Percentiles rank a stretch among this genome's conserved stretches.
Conservation (phyloP, 176 grass and related monocot species). For the Puya raimondii region DNA sequence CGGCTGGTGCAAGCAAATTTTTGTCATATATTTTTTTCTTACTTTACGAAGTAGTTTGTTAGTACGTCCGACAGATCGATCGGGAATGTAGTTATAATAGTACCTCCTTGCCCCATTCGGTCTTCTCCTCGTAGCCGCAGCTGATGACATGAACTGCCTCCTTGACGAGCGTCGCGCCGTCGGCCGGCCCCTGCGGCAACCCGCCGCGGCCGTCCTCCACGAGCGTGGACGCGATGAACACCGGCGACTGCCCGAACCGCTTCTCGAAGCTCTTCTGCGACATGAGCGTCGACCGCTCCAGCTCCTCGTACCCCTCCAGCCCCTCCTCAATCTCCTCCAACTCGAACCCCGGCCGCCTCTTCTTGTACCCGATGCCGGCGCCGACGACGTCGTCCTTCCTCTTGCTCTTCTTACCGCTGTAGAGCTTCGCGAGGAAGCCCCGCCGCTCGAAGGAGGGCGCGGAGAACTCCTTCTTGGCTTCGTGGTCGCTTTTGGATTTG, state of each 20-base stretch:
- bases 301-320: constrained; percentile 79
- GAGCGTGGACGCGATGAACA: constrained; percentile 91
- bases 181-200: constrained; percentile 45
- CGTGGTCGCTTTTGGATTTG: constrained; percentile 28
- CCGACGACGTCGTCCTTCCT: constrained; percentile 48
- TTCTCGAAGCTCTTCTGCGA: constrained; percentile 99
- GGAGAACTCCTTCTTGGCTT: constrained; percentile 16
- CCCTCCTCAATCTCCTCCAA: constrained; percentile 99
- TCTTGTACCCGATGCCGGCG: constrained; percentile 51
- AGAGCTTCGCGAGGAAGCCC: constrained; percentile 37
- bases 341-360: constrained; percentile 54
- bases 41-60: background rate
- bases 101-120: constrained; percentile 98
- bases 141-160: constrained; percentile 98
- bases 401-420: constrained; percentile 45
- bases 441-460: background rate
- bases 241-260: constrained; percentile 84
- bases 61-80: background rate
- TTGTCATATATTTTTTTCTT: background rate
- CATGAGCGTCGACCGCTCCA: constrained; percentile 86
- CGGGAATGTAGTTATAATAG: background rate
- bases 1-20: constrained; percentile 41
- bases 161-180: constrained; percentile 58
- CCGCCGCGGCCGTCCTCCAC: constrained; percentile 77
- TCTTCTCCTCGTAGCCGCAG: constrained; percentile 90